Evolutionary conservation across 129 eudicot species (phyloP).

Genomic region (Saussurea involucrata): DNA sequence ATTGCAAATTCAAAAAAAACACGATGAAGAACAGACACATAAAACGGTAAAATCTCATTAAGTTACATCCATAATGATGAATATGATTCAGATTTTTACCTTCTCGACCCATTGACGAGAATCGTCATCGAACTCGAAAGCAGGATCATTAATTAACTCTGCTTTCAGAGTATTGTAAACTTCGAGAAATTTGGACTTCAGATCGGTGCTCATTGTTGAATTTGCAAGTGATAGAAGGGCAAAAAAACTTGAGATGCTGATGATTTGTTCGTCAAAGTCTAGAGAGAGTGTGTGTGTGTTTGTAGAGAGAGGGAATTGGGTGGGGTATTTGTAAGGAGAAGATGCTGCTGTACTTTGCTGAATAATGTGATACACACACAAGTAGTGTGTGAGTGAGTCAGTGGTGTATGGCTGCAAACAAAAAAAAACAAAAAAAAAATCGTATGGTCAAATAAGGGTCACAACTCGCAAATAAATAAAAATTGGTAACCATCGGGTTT

Average conservation of each 20-base stretch:
- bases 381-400: neutral
- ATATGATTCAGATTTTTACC: conserved; percentile 34
- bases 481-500: no score
- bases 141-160: conserved; percentile 68
- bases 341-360: conserved; percentile 25
- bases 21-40: neutral
- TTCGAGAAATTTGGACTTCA: conserved; percentile 49
- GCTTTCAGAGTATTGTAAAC: conserved; percentile 66
- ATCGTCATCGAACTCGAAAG: conserved; percentile 67
- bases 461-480: neutral
- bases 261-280: neutral
- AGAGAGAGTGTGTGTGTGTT: conserved; percentile 8
- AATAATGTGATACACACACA: conserved; percentile 17
- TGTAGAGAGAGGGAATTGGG: neutral
- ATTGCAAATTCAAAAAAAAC: neutral
- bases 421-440: no score
- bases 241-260: neutral
- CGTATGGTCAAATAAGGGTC: conserved; percentile 16
- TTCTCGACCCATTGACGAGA: conserved; percentile 86
- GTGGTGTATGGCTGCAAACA: no score
- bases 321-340: conserved; percentile 30
- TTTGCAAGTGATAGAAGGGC: neutral
- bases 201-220: conserved; percentile 51
- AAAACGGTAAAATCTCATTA: neutral
- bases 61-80: neutral